phyloP scores from a whole-genome alignment of 345 rosid genomes.

The Lumnitzera littorea region DNA sequence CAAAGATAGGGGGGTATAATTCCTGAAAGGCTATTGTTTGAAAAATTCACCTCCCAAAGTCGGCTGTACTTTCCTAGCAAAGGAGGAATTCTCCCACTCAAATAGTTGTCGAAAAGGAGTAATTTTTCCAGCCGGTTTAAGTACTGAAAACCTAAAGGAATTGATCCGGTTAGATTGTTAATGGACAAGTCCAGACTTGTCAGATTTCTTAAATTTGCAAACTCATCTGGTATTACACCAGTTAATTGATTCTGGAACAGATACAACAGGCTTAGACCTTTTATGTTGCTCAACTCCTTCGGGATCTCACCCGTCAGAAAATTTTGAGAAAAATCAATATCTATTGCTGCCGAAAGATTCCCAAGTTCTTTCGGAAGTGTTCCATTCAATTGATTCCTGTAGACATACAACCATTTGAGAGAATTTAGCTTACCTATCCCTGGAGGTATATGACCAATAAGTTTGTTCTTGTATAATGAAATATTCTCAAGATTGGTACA shows the following conservation, averaged over 20 bases:
- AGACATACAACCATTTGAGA: slow-evolving; percentile 62
- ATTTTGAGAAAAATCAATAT: slow-evolving; percentile 91
- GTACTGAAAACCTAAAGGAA: slow-evolving; percentile 66
- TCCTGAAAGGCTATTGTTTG: slow-evolving; percentile 64
- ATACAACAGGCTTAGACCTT: slow-evolving; percentile 48
- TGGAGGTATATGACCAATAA: slow-evolving; percentile 54
- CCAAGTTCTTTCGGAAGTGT: slow-evolving; percentile 79
- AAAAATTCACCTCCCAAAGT: slow-evolving; percentile 84
- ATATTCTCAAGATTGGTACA: slow-evolving; percentile 50
- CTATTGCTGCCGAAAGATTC: slow-evolving; percentile 55
- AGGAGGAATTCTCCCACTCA: slow-evolving; percentile 65
- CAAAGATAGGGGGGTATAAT: slow-evolving; percentile 72
- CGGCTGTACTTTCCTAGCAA: slow-evolving; percentile 61
- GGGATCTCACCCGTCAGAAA: slow-evolving; percentile 68
- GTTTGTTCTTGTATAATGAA: slow-evolving; percentile 66
- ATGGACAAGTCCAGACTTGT: slow-evolving; percentile 78
- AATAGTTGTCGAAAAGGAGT: slow-evolving; percentile 76
- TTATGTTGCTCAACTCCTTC: slow-evolving; percentile 52
- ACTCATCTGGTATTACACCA: slow-evolving; percentile 69
- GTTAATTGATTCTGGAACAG: slow-evolving; percentile 75
- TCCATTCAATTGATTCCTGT: slow-evolving; percentile 75
- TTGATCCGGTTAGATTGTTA: slow-evolving; percentile 59
- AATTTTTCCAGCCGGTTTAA: slow-evolving; percentile 56
- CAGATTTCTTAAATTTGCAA: slow-evolving; percentile 58
- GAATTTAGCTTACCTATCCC: slow-evolving; percentile 69